Evolutionary conservation across 2,329 filamentous ascomycete genomes (phyloP), one percentile per base, ranked within the genome.

Genomic region (Hypoxylon sp.): DNA sequence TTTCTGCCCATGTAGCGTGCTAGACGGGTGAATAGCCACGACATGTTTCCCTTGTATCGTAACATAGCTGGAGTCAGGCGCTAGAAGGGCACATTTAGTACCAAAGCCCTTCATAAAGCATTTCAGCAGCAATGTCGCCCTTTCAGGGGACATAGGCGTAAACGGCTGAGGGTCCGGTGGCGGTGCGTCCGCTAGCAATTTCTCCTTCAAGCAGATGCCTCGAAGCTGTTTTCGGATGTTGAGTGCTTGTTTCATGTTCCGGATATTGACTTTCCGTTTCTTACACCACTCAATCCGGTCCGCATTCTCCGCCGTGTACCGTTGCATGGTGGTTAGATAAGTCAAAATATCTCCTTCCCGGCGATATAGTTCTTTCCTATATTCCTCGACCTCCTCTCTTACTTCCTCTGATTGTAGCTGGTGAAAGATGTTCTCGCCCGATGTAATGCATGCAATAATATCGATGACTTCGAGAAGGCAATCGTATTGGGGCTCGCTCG

Each of bases 381-480:
- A 77, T 13, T 83, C 82, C 63, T 87, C 86, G 0, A 86, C 82
- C 19, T 86, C 82, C 57, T 89, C 87, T 21, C 81, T 80, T 2
- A 81, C 83, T 67, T 90, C 86, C 68, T 89, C 87, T 0, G 85
- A 86, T 52, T 87, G 86, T 0, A 89, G 78, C 50, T 88, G 87
- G 10, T 88, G 78, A 72, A 90, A 91, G 10, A 91, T 86, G 65
- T 89, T 88, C 54, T 89, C 87, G 46, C 89, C 89, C 0, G 87
- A 83, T 0, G 88, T 90, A 21, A 91, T 83, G 67, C 87, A 89
- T 0, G 89, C 83, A 37, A 91, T 92, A 61, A 98, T 91, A 75
- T 98, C 96, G 69, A 99, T 95, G 3, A 89, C 90, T 72, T 97
- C 93, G 0, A 91, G 79, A 1, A 98, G 81, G 73, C 94, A 97